These are phyloP conservation scores for Rhodotorula sp. DNA, from an alignment of 1,284 basidiomycete species.

Conservation along the genomic window DNA sequence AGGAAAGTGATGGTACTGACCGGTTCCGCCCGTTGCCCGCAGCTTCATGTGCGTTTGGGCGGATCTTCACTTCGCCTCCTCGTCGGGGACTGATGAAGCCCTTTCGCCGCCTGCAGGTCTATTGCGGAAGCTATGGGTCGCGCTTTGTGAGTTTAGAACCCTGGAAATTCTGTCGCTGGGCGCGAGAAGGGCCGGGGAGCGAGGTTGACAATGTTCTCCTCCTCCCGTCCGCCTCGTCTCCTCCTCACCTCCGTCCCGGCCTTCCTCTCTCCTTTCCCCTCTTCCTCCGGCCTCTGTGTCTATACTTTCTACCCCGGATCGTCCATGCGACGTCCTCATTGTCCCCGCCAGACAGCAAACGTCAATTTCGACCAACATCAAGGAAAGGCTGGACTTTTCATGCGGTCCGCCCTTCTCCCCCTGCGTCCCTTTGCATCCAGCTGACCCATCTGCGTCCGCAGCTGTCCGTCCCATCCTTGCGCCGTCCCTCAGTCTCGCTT, in stretches of 20 bases:
- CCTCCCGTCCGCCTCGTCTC: neutral
- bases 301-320: too few species aligned
- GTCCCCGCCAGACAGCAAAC: conserved; percentile 62
- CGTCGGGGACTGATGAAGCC: too few species aligned
- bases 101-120: neutral
- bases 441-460: neutral
- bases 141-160: conserved; percentile 49
- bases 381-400: conserved; percentile 20
- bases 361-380: conserved; percentile 75
- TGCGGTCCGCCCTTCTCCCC: too few species aligned
- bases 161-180: neutral
- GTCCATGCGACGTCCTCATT: conserved; percentile 46
- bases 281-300: neutral
- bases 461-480: too few species aligned
- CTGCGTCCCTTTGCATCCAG: too few species aligned
- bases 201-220: neutral
- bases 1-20: neutral
- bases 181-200: too few species aligned
- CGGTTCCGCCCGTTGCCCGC: neutral
- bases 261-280: neutral
- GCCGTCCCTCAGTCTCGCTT: neutral
- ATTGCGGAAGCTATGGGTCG: conserved; percentile 85
- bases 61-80: too few species aligned
- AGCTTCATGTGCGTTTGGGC: conserved; percentile 14
- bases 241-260: neutral